Conservation (phyloP, 495 filamentous ascomycete genomes). For the Neurospora pannonica region DNA sequence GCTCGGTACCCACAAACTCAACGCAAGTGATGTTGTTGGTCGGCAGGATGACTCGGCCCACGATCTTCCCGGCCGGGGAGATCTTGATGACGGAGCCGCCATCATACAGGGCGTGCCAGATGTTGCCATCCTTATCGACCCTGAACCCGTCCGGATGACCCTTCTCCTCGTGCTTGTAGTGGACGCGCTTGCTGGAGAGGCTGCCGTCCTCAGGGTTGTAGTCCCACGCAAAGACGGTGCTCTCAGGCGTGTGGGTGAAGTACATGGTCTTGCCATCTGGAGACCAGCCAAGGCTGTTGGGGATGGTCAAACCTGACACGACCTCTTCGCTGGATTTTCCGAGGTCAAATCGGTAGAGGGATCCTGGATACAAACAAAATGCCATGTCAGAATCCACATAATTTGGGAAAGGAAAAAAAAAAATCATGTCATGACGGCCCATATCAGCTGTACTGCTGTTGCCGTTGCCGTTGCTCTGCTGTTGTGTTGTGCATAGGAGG, state of each 20-base stretch:
- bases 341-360: constrained; percentile 29
- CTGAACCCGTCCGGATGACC: constrained; percentile 68
- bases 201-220: constrained; percentile 54
- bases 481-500: background rate
- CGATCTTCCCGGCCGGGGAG: constrained; percentile 50
- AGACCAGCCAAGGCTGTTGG: constrained; percentile 75
- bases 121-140: constrained; percentile 59
- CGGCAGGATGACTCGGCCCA: constrained; percentile 57
- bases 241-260: constrained; percentile 70
- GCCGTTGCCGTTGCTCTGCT: background rate
- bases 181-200: constrained; percentile 57
- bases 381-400: background rate
- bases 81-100: constrained; percentile 60
- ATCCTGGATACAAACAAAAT: constrained; percentile 17
- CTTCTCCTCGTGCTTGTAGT: constrained; percentile 51
- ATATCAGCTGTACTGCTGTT: background rate
- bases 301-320: constrained; percentile 51
- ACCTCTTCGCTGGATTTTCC: constrained; percentile 6
- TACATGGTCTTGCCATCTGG: constrained; percentile 67
- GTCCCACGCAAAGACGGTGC: constrained; percentile 64
- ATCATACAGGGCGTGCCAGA: constrained; percentile 74
- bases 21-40: constrained; percentile 64
- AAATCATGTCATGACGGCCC: background rate
- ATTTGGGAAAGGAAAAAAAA: background rate
- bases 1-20: constrained; percentile 61